These are phyloP conservation scores for Loxodes magnus DNA, from an alignment of 73 alveolate species.

Conservation along the genomic window DNA sequence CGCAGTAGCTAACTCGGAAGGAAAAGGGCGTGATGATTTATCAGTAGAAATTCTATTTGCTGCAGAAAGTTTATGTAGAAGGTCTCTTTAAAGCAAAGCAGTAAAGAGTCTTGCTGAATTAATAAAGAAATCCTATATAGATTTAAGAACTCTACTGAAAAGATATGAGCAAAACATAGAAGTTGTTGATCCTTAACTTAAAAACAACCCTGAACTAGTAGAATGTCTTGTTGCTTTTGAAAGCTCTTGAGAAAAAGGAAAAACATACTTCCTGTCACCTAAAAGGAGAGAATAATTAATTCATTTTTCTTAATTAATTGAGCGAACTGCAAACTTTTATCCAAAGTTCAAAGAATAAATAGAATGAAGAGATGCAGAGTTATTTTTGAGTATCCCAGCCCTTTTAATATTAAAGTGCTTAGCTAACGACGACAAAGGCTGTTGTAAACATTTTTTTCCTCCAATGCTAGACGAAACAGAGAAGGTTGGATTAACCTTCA, in stretches of 20 bases:
- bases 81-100: slow-evolving; percentile 68
- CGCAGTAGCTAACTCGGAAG: slow-evolving; percentile 88
- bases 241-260: slow-evolving; percentile 81
- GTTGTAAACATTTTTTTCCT: slow-evolving; percentile 25
- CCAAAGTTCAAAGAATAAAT: too few species aligned
- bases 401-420: slow-evolving; percentile 20
- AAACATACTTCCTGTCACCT: slow-evolving; percentile 26
- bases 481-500: too few species aligned
- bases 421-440: slow-evolving; percentile 22
- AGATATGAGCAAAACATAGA: slow-evolving; percentile 85
- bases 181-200: slow-evolving; percentile 86
- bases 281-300: slow-evolving; percentile 33
- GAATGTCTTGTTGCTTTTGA: slow-evolving; percentile 72
- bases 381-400: slow-evolving; percentile 22
- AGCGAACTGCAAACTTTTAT: too few species aligned
- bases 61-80: slow-evolving; percentile 79
- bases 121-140: slow-evolving; percentile 32
- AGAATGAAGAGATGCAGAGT: slow-evolving; percentile 33
- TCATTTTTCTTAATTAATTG: too few species aligned
- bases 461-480: too few species aligned
- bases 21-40: slow-evolving; percentile 91
- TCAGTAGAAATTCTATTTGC: slow-evolving; percentile 63
- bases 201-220: slow-evolving; percentile 85
- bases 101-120: slow-evolving; percentile 75
- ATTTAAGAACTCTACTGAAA: slow-evolving; percentile 45